Conservation (phyloP, 148 eudicot species). For the Fagopyrum tataricum region DNA sequence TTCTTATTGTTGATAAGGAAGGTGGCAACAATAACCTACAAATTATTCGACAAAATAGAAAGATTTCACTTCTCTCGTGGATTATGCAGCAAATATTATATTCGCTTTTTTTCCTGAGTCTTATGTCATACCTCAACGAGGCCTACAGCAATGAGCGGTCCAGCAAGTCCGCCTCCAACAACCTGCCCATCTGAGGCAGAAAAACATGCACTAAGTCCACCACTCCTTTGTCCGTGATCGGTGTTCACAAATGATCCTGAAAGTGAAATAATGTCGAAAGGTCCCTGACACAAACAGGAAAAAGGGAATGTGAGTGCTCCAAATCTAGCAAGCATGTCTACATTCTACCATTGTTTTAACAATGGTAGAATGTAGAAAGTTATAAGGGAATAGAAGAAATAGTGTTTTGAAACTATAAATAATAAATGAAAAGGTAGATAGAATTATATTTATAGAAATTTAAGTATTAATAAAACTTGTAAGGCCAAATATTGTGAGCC, state of each 20-base stretch:
- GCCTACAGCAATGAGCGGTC: constrained; percentile 67
- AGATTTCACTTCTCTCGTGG: background rate
- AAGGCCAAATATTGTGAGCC: too few relatives aligned
- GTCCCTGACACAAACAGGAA: constrained; percentile 41
- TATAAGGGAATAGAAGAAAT: too few relatives aligned
- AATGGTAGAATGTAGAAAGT: too few relatives aligned
- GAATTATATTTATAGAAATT: too few relatives aligned
- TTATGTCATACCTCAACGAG: constrained; percentile 50
- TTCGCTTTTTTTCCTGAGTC: background rate
- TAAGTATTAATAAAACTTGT: too few relatives aligned
- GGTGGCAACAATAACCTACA: constrained; percentile 73
- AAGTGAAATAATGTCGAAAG: constrained; percentile 56
- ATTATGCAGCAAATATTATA: background rate
- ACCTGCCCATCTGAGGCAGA: constrained; percentile 44
- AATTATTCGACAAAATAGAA: background rate
- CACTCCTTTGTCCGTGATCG: constrained; percentile 57
- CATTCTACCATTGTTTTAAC: too few relatives aligned
- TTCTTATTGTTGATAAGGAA: constrained; percentile 56
- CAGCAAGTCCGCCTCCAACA: constrained; percentile 74
- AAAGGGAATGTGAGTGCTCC: background rate
- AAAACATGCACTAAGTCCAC: constrained; percentile 69
- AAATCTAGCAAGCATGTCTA: too few relatives aligned
- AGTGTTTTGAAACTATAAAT: too few relatives aligned
- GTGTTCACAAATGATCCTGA: constrained; percentile 60
- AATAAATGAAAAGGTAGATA: too few relatives aligned